Evolutionary conservation across 768 basidiomycete genomes (phyloP), one percentile per base, ranked within the genome.

Genomic region (Boletus vinaceobasis): DNA sequence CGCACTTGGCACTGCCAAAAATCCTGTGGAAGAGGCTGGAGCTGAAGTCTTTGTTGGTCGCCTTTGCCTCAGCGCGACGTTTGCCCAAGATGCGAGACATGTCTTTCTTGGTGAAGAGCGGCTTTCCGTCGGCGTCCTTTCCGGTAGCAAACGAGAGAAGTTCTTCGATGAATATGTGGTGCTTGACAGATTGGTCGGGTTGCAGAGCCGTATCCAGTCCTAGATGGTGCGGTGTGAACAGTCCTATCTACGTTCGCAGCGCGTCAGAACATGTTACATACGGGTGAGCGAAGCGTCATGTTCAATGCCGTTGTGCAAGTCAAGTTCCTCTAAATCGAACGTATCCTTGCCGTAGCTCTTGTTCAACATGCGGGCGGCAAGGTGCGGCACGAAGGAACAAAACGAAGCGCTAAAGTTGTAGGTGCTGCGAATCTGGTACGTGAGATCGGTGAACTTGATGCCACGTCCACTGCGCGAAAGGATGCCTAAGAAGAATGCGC

Each of bases 331-430:
- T 13, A 92, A 72, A 62, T 90, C 81, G 58, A 88, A 80, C 7
- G 73, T 81, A 52, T 84, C 88, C 7, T 55, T 77, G 51, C 61
- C 57, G 59, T 88, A 90, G 21, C 71, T 74, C 57, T 78, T 83
- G 7, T 77, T 73, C 52, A 92, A 68, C 71, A 85, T 73, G 7
- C 73, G 65, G 4, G 90, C 86, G 0, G 80, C 77, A 63, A 71
- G 81, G 51, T 80, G 80, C 7, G 87, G 82, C 0, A 87, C 85
- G 63, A 82, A 88, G 60, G 73, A 78, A 60, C 82, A 84, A 71
- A 92, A 89, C 2, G 82, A 77, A 0, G 85, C 73, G 1, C 81
- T 73, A 58, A 90, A 88, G 71, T 91, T 91, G 75, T 79, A 91
- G 1, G 86, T 82, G 31, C 74, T 39, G 0, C 79, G 77, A 57